Conservation (phyloP, 108 stramenopile species). For the Nitzschia sp. region DNA sequence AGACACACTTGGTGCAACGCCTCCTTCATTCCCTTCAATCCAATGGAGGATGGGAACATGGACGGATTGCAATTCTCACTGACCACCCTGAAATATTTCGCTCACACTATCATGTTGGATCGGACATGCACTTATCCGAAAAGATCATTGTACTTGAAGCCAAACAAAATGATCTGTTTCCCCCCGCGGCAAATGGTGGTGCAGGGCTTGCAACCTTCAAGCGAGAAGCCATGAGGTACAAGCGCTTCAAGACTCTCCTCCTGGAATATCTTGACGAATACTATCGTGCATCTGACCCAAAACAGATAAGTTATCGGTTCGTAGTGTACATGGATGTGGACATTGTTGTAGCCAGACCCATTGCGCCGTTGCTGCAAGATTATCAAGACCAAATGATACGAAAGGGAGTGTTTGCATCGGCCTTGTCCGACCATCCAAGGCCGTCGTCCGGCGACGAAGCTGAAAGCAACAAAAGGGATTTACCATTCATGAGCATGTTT, state of each 20-base stretch:
- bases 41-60: slow-evolving; percentile 12
- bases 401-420: neutral
- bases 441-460: neutral
- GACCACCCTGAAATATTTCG: slow-evolving; percentile 4
- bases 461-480: neutral
- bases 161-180: slow-evolving; percentile 9
- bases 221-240: slow-evolving; percentile 1
- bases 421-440: neutral
- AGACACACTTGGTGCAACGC: slow-evolving; percentile 5
- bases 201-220: neutral
- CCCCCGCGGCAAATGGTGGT: neutral
- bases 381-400: slow-evolving; percentile 1
- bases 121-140: neutral
- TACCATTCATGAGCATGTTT: slow-evolving; percentile 5
- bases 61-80: slow-evolving; percentile 1
- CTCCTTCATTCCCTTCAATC: neutral
- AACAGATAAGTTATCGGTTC: neutral
- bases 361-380: neutral
- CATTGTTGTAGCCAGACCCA: neutral
- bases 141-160: slow-evolving; percentile 3
- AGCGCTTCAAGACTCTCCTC: slow-evolving; percentile 4
- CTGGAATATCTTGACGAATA: neutral
- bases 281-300: neutral
- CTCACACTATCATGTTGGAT: neutral
- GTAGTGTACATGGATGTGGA: slow-evolving; percentile 8